Percentiles rank a stretch among this genome's conserved stretches.
These are phyloP conservation scores for Harringtonia lauricola DNA, from an alignment of 2,329 filamentous ascomycete genomes.

Conservation along the genomic window DNA sequence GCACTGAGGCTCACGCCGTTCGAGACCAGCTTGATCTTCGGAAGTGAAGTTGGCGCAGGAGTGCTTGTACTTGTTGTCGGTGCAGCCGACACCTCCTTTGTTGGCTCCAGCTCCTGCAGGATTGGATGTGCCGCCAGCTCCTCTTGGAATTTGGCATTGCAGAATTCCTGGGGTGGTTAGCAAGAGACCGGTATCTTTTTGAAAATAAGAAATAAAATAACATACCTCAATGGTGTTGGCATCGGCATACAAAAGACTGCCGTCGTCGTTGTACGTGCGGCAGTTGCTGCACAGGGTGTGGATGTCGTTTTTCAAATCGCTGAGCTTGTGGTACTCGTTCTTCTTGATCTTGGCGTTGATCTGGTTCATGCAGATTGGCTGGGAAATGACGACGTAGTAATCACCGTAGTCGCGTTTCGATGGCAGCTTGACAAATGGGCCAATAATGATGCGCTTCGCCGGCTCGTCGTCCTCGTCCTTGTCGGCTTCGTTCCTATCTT, in stretches of 20 bases:
- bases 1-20: conserved; percentile 8
- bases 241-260: conserved; percentile 82
- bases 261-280: conserved; percentile 92
- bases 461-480: conserved; percentile 45
- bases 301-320: conserved; percentile 74
- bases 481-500: conserved; percentile 26
- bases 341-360: conserved; percentile 94
- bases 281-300: conserved; percentile 81
- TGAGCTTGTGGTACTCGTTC: conserved; percentile 76
- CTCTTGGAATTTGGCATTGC: conserved; percentile 38
- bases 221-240: conserved; percentile 86
- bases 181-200: no score
- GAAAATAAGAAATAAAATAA: conserved; percentile 13
- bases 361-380: conserved; percentile 91
- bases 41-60: conserved; percentile 10
- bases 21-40: conserved; percentile 16
- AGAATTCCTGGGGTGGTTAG: conserved; percentile 37
- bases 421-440: conserved; percentile 85
- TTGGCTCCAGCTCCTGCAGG: conserved; percentile 16
- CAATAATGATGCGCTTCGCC: conserved; percentile 71
- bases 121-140: conserved; percentile 14
- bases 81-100: conserved; percentile 30
- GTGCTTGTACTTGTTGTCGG: conserved; percentile 22
- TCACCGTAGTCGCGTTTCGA: conserved; percentile 84
- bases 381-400: conserved; percentile 88